Percentiles rank a stretch among this genome's conserved stretches.
Evolutionary conservation across 2,329 filamentous ascomycete species (phyloP).

Genomic region (Aquanectria penicillioides): DNA sequence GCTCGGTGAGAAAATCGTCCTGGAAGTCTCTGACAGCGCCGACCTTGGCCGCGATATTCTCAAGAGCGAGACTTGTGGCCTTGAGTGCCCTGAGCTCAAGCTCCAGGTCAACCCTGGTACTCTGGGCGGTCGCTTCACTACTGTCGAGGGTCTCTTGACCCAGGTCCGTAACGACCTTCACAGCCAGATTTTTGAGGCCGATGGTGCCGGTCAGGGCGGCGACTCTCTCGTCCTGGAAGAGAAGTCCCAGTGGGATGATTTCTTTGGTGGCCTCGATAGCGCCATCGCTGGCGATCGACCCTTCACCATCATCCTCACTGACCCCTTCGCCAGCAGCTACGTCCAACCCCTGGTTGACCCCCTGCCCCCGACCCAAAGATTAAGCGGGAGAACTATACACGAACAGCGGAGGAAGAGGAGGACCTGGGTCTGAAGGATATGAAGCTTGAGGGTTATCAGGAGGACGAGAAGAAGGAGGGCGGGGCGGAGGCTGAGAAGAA

Average conservation of each 20-base stretch:
- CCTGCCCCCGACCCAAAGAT: constrained; percentile 79
- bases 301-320: constrained; percentile 85
- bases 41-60: constrained; percentile 94
- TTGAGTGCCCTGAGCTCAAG: constrained; percentile 87
- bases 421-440: constrained; percentile 92
- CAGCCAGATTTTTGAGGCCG: constrained; percentile 85
- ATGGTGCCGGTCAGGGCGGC: constrained; percentile 68
- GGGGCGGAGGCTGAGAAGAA: constrained; percentile 26
- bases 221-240: constrained; percentile 78
- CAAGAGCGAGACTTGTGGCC: constrained; percentile 91
- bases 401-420: constrained; percentile 93
- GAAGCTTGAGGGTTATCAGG: constrained; percentile 86
- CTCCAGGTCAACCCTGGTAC: constrained; percentile 93
- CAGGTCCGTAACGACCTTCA: constrained; percentile 92
- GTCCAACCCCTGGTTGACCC: constrained; percentile 90
- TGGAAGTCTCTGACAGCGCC: constrained; percentile 73
- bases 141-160: constrained; percentile 91
- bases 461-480: constrained; percentile 48
- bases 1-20: constrained; percentile 83
- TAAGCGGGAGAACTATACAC: constrained; percentile 81
- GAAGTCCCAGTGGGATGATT: constrained; percentile 78
- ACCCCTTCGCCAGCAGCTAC: constrained; percentile 92
- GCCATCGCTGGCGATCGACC: constrained; percentile 84
- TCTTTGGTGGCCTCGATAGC: constrained; percentile 79
- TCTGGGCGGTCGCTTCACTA: constrained; percentile 95